These are phyloP conservation scores for Saccharomycopsis sp. DNA, from an alignment of 805 yeast genomes.

Conservation along the genomic window DNA sequence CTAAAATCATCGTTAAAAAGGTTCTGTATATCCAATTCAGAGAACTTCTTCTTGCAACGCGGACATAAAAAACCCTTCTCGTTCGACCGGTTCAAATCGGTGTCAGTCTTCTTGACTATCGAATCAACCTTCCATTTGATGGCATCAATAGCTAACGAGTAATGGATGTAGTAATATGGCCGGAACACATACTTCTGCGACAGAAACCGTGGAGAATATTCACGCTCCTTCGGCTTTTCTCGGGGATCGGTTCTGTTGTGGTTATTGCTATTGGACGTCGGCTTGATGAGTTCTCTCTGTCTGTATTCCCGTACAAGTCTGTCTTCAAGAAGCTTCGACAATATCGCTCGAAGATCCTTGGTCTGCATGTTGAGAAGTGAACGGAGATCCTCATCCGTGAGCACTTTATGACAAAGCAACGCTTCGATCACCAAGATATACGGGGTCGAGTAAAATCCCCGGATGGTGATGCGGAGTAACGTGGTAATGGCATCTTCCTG, in stretches of 20 bases:
- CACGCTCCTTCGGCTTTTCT: slow-evolving; percentile 7
- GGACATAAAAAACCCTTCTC: slow-evolving; percentile 95
- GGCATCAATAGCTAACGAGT: slow-evolving; percentile 90
- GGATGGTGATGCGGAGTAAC: slow-evolving; percentile 68
- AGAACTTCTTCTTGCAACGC: slow-evolving; percentile 70
- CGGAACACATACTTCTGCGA: slow-evolving; percentile 56
- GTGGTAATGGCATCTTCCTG: slow-evolving; percentile 35
- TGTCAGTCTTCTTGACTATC: slow-evolving; percentile 69
- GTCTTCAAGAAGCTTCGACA: slow-evolving; percentile 81
- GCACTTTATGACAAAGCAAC: slow-evolving; percentile 75
- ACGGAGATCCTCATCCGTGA: slow-evolving; percentile 87
- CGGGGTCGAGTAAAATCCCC: slow-evolving; percentile 85
- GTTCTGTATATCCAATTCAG: slow-evolving; percentile 84
- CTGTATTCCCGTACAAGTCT: slow-evolving; percentile 63
- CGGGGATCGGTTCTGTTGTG: background rate
- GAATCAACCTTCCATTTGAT: slow-evolving; percentile 95
- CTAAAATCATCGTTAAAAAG: slow-evolving; percentile 72
- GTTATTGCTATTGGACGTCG: slow-evolving; percentile 20
- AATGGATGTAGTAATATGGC: slow-evolving; percentile 81
- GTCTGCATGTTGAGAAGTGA: slow-evolving; percentile 75
- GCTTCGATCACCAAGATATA: slow-evolving; percentile 85
- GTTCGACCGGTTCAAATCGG: slow-evolving; percentile 77
- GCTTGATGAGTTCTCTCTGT: slow-evolving; percentile 42
- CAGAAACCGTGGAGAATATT: slow-evolving; percentile 44
- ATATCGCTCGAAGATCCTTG: slow-evolving; percentile 77